phyloP scores from a whole-genome alignment of 495 filamentous ascomycete species.

The Podospora australis region DNA sequence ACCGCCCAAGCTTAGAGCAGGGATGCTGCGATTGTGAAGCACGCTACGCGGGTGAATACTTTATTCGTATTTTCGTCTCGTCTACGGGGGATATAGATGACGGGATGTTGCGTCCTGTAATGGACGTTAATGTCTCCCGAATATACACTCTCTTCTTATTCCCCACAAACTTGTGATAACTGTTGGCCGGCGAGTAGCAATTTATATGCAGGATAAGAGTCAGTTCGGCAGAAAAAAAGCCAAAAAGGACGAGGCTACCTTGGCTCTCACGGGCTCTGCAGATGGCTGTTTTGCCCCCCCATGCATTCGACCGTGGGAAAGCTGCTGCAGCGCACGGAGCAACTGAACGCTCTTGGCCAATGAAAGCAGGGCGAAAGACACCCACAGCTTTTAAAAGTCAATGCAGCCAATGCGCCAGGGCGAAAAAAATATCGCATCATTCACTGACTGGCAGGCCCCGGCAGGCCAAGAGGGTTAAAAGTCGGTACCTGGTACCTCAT shows the following conservation, averaged over 20 bases:
- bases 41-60: constrained; percentile 4
- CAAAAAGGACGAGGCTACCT: neutral
- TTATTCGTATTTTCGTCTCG: no score
- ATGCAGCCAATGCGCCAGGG: constrained; percentile 1
- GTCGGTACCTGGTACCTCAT: constrained; percentile 11
- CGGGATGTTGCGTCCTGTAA: neutral
- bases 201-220: neutral
- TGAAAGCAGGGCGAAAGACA: constrained; percentile 2
- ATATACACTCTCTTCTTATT: no score
- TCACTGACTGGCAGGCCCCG: constrained; percentile 8
- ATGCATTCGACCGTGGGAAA: neutral
- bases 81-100: no score
- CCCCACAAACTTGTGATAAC: neutral
- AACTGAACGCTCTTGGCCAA: constrained; percentile 17
- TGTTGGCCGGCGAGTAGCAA: neutral
- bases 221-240: neutral
- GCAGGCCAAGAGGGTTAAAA: neutral
- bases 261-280: neutral
- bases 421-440: constrained; percentile 26
- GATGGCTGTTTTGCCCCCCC: constrained; percentile 2
- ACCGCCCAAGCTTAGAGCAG: neutral
- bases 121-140: neutral
- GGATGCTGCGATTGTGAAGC: constrained; percentile 11
- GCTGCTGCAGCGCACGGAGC: constrained; percentile 11
- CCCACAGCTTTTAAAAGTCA: constrained; percentile 14